phyloP scores from a whole-genome alignment of 139 green algal genomes.

The Gonium pectorale region DNA sequence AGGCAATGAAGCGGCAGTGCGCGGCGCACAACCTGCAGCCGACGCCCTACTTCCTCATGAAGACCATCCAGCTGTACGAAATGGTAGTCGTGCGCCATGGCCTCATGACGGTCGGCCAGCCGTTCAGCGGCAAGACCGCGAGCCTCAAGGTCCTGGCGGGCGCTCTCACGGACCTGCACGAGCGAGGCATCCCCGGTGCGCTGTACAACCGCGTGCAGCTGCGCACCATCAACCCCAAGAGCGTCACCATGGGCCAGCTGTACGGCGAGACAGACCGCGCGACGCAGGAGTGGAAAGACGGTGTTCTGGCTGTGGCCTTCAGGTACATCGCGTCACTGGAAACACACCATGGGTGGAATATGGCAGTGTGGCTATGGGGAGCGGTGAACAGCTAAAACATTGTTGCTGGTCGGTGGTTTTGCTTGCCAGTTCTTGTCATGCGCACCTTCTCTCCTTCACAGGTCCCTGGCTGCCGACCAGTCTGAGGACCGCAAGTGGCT shows the following conservation, averaged over 20 bases:
- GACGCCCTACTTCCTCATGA: conserved; percentile 81
- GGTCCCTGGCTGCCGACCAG: conserved; percentile 59
- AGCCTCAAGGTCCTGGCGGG: conserved; percentile 71
- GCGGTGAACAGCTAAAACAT: too few relatives aligned
- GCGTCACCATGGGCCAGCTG: conserved; percentile 87
- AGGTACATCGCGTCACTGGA: too few relatives aligned
- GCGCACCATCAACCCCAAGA: conserved; percentile 84
- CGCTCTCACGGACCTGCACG: conserved; percentile 68
- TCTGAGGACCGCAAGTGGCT: conserved; percentile 73
- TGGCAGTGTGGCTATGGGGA: too few relatives aligned
- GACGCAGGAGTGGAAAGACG: conserved; percentile 85
- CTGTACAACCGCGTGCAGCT: conserved; percentile 75
- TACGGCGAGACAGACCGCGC: conserved; percentile 77
- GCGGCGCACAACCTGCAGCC: conserved; percentile 73
- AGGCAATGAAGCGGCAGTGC: conserved; percentile 73
- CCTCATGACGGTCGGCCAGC: conserved; percentile 84
- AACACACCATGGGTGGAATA: too few relatives aligned
- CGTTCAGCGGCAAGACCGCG: conserved; percentile 75
- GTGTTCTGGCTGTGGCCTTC: conserved; percentile 78
- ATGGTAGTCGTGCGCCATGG: conserved; percentile 90
- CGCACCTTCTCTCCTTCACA: neutral
- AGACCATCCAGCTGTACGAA: conserved; percentile 89
- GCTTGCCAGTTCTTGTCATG: neutral
- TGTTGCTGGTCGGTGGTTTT: too few relatives aligned
- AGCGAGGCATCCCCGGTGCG: conserved; percentile 54